A percentile compares a stretch with the other conserved stretches of the same genome.
These are phyloP conservation scores for Diaporthe australafricana DNA, from an alignment of 2,329 filamentous ascomycete species.

Conservation along the genomic window DNA sequence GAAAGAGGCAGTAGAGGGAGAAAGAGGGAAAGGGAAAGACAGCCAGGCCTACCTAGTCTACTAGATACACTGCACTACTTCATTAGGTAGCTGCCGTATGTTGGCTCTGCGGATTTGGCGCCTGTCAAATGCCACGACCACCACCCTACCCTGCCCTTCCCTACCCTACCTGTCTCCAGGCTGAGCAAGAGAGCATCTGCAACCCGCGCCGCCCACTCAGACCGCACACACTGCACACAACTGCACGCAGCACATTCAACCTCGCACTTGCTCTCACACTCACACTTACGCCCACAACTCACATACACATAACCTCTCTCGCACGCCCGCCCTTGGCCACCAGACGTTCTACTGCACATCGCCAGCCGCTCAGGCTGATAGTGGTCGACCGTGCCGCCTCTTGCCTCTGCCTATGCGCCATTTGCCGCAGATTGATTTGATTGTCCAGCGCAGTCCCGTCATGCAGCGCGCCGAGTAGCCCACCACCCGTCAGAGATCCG, in stretches of 20 bases:
- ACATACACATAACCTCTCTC: background rate
- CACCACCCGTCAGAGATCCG: constrained; percentile 7
- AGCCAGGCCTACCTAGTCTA: background rate
- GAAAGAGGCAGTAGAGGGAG: background rate
- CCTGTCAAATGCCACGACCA: constrained; percentile 37
- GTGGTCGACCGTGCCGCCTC: background rate
- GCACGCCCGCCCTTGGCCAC: background rate
- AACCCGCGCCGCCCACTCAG: constrained; percentile 8
- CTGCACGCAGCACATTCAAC: constrained; percentile 8
- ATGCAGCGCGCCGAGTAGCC: constrained; percentile 26
- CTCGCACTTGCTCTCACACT: constrained; percentile 8
- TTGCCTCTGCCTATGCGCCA: background rate
- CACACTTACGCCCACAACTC: constrained; percentile 2
- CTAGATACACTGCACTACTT: background rate
- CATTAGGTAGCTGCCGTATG: constrained; percentile 12
- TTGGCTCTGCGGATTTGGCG: constrained; percentile 28
- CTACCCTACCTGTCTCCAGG: constrained; percentile 6
- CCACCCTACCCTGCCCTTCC: constrained; percentile 14
- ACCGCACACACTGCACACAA: background rate
- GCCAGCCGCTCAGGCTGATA: background rate
- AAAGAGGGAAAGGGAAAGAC: background rate
- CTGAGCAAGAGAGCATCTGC: constrained; percentile 28
- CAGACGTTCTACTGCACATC: constrained; percentile 1
- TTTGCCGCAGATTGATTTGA: constrained; percentile 8
- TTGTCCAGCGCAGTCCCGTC: constrained; percentile 10